Evolutionary conservation across 495 filamentous ascomycete species (phyloP), one percentile per base, ranked within the genome.

Genomic region (Parachaetomium inaequale): DNA sequence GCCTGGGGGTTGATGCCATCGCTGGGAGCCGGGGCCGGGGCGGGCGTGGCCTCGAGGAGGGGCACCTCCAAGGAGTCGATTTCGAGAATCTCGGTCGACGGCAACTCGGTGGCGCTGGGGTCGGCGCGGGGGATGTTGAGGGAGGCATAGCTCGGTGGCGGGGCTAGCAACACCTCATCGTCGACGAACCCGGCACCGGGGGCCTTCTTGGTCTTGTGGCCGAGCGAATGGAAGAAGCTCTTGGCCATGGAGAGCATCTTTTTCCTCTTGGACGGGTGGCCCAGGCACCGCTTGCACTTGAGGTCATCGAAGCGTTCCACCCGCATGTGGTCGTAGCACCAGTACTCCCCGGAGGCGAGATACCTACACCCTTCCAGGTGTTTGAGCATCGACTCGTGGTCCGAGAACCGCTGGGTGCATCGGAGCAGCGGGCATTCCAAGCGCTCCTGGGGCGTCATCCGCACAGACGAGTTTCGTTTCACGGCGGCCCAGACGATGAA

Each of bases 401-500:
- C 70, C 31, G 68, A 58, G 62, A 80, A 76, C 7, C 58, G 74
- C 55, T 74, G 68, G 23, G 69, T 71, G 59, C 79, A 80, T 34
- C 68, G 68, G 47, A 78, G 62, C 40, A 80, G 67, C 55, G 79
- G 79, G 60, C 77, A 81, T 60, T 73, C 71, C 21, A 77, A 66
- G 52, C 70, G 70, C 54, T 81, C 76, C 62, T 70, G 69, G 6
- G 68, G 57, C 31, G 68, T 71, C 70, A 78, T 79, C 61, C 71
- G 74, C 52, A 59, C 53, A n/a, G 71, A 76, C 38, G 70, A 74
- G 63, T 80, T 81, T 67, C 78, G 77, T 62, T 79, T 79, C 46
- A 79, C 72, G 45, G 78, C 78, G 42, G 76, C 75, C 79, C 79
- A 81, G 58, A 78, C 76, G 62, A 80, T 78, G 64, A 80, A 81